Conservation (phyloP, 2,329 filamentous ascomycete genomes). For the Phyllosticta citribraziliensis region DNA sequence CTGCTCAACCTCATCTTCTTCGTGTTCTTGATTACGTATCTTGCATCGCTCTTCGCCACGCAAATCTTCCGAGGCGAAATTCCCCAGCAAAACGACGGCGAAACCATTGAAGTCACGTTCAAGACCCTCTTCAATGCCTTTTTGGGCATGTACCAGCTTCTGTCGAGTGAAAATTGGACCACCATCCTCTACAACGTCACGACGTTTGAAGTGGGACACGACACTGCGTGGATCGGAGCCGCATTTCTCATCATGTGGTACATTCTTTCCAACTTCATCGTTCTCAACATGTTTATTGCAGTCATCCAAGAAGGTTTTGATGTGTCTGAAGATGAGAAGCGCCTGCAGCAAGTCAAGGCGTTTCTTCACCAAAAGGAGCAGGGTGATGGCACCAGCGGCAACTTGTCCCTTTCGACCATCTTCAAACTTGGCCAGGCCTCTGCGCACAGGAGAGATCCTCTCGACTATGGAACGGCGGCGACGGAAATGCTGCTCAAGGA, state of each 20-base stretch:
- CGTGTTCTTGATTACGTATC: constrained; percentile 88
- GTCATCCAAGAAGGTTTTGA: constrained; percentile 99
- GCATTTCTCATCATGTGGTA: constrained; percentile 93
- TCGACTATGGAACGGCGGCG: constrained; percentile 84
- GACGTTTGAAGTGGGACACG: constrained; percentile 50
- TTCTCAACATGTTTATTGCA: constrained; percentile 99
- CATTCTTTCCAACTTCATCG: constrained; percentile 86
- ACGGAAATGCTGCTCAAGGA: constrained; percentile 97
- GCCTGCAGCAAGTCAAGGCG: constrained; percentile 88
- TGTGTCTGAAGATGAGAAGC: constrained; percentile 96
- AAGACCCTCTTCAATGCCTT: constrained; percentile 91
- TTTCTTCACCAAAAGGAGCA: constrained; percentile 89
- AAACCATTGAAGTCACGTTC: constrained; percentile 64
- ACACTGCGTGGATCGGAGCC: constrained; percentile 87
- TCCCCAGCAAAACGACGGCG: constrained; percentile 52
- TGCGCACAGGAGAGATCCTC: constrained; percentile 62
- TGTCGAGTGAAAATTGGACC: constrained; percentile 97
- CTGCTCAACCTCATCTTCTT: constrained; percentile 91
- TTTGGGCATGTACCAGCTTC: constrained; percentile 91
- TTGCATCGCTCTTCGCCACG: constrained; percentile 84
- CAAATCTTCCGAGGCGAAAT: constrained; percentile 89
- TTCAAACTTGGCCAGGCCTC: constrained; percentile 51
- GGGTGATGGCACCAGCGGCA: constrained; percentile 42
- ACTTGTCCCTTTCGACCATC: constrained; percentile 60
- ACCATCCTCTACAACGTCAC: constrained; percentile 75